Evolutionary conservation across 129 eudicot genomes (phyloP).

Genomic region (Flaveria brownii): DNA sequence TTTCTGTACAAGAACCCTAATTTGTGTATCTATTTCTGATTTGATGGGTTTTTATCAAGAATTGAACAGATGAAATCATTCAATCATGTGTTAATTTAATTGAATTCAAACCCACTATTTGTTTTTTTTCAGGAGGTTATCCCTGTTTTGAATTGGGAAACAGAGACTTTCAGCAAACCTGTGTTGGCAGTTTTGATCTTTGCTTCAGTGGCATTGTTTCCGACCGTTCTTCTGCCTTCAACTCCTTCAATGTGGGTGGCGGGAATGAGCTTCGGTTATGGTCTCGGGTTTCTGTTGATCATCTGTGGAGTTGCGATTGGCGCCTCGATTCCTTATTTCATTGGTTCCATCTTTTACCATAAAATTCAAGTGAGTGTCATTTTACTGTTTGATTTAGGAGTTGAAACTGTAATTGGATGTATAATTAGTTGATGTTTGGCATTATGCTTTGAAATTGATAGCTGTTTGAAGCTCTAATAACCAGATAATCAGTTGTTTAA

Average conservation of each 20-base stretch:
- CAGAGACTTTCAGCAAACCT: conserved; percentile 65
- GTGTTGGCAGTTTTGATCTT: conserved; percentile 64
- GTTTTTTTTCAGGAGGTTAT: conserved; percentile 60
- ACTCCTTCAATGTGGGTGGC: conserved; percentile 98
- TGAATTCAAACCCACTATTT: conserved; percentile 4
- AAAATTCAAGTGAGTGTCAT: conserved; percentile 32
- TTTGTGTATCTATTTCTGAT: background rate
- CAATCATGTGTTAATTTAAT: too few relatives aligned
- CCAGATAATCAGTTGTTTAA: background rate
- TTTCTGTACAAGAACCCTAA: background rate
- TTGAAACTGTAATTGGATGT: background rate
- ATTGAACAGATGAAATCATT: background rate
- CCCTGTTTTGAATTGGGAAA: conserved; percentile 83
- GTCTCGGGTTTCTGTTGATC: conserved; percentile 71
- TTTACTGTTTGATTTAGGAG: too few relatives aligned
- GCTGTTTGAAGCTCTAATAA: background rate
- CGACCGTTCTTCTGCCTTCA: conserved; percentile 70
- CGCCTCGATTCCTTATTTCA: conserved; percentile 72
- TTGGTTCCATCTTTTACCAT: conserved; percentile 69
- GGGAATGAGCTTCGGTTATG: conserved; percentile 96
- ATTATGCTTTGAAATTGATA: background rate
- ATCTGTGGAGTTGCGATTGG: conserved; percentile 66
- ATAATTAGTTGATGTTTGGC: background rate
- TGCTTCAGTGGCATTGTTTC: conserved; percentile 76
- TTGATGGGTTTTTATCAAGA: background rate